Conservation (phyloP, 2,329 filamentous ascomycete species). For the Gliomastix tumulicola region DNA sequence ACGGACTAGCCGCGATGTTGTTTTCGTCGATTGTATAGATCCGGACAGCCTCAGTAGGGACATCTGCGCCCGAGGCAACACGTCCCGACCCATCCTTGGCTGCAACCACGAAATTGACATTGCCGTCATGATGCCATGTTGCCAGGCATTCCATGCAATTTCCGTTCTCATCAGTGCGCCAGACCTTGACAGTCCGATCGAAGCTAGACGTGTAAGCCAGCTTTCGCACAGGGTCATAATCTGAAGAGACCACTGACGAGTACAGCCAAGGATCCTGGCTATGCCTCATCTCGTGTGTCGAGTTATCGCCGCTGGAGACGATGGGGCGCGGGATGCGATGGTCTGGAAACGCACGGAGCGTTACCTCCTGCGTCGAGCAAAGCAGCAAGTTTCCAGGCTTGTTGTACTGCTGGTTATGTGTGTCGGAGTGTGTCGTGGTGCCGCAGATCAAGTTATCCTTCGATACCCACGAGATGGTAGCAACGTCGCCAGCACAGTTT, state of each 20-base stretch:
- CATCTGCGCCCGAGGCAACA: constrained; percentile 54
- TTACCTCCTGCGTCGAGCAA: constrained; percentile 37
- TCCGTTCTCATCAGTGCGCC: constrained; percentile 30
- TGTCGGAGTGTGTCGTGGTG: constrained; percentile 55
- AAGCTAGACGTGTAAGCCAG: constrained; percentile 54
- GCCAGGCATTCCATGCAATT: constrained; percentile 28
- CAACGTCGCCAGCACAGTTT: constrained; percentile 55
- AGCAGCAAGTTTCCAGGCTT: constrained; percentile 55
- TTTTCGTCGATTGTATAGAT: constrained; percentile 41
- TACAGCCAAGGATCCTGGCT: constrained; percentile 59
- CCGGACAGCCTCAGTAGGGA: constrained; percentile 44
- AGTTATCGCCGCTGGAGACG: constrained; percentile 46
- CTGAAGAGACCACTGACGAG: constrained; percentile 55
- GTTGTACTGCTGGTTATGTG: constrained; percentile 60
- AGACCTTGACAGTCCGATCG: constrained; percentile 54
- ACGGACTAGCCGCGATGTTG: constrained; percentile 27
- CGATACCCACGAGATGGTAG: constrained; percentile 50
- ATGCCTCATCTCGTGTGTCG: constrained; percentile 46
- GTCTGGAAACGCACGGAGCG: constrained; percentile 43
- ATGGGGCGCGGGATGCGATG: constrained; percentile 50
- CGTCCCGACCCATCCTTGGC: constrained; percentile 39
- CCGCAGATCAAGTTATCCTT: constrained; percentile 51
- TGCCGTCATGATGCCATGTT: constrained; percentile 50
- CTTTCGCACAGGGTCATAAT: constrained; percentile 38
- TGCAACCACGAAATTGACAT: constrained; percentile 55